Evolutionary conservation across 805 yeast genomes (phyloP).

Genomic region (Candida saitoana): DNA sequence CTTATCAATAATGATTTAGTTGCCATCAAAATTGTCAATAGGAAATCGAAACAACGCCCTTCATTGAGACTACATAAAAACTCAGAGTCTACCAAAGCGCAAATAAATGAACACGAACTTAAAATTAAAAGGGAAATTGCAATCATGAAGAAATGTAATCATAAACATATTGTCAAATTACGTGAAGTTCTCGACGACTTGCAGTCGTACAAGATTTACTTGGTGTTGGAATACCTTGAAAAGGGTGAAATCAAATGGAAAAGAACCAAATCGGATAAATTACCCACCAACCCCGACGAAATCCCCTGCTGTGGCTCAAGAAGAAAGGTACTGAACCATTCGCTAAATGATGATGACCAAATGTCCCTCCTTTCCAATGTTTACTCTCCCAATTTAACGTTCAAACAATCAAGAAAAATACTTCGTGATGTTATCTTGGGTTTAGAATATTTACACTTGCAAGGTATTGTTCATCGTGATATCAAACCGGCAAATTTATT

Average conservation of each 20-base stretch:
- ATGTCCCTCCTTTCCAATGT: slow-evolving; percentile 22
- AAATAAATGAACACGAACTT: slow-evolving; percentile 29
- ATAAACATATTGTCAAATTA: slow-evolving; percentile 37
- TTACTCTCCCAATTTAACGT: slow-evolving; percentile 56
- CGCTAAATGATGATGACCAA: slow-evolving; percentile 14
- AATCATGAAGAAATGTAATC: slow-evolving; percentile 46
- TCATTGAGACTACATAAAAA: slow-evolving; percentile 23
- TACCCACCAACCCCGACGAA: slow-evolving; percentile 31
- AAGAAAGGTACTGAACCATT: slow-evolving; percentile 2
- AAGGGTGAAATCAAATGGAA: slow-evolving; percentile 90
- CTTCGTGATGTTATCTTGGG: slow-evolving; percentile 85
- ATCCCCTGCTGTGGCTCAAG: slow-evolving; percentile 31
- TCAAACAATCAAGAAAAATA: slow-evolving; percentile 63
- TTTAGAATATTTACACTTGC: slow-evolving; percentile 82
- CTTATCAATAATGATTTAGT: slow-evolving; percentile 59
- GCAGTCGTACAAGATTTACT: slow-evolving; percentile 76
- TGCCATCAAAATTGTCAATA: slow-evolving; percentile 91
- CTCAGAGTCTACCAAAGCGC: slow-evolving; percentile 13
- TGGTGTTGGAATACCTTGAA: slow-evolving; percentile 85
- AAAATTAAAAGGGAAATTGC: slow-evolving; percentile 41
- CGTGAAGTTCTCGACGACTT: slow-evolving; percentile 79
- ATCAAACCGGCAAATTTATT: slow-evolving; percentile 91
- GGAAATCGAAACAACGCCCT: slow-evolving; percentile 46
- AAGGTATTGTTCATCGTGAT: slow-evolving; percentile 91
- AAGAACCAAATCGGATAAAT: slow-evolving; percentile 14